A percentile compares a stretch with the other conserved stretches of the same genome.
These are phyloP conservation scores for Kwoniella botswanensis DNA, from an alignment of 768 basidiomycete species.

Conservation along the genomic window DNA sequence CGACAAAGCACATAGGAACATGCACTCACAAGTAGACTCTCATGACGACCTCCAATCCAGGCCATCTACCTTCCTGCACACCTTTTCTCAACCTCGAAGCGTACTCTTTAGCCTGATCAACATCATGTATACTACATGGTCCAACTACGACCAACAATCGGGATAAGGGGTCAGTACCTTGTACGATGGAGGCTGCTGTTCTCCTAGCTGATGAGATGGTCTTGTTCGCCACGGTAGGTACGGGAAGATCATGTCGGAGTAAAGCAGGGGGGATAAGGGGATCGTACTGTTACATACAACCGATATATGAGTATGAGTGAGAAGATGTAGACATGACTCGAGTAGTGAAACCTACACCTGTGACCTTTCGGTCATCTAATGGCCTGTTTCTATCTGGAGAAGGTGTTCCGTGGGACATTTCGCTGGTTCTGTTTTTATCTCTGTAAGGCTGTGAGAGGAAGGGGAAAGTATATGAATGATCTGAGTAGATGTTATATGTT, in stretches of 20 bases:
- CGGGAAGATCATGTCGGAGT: conserved; percentile 81
- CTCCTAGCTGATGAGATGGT: conserved; percentile 82
- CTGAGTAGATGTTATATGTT: too few relatives aligned
- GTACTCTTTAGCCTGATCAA: conserved; percentile 72
- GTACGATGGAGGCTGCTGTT: conserved; percentile 75
- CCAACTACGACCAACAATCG: conserved; percentile 89
- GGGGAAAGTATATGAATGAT: not conserved
- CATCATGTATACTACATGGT: conserved; percentile 92
- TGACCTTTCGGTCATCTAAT: conserved; percentile 52
- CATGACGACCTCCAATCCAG: conserved; percentile 87
- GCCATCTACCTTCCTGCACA: conserved; percentile 67
- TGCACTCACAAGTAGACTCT: conserved; percentile 87
- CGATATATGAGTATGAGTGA: too few relatives aligned
- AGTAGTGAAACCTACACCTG: conserved; percentile 39
- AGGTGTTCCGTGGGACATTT: conserved; percentile 35
- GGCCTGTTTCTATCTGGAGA: conserved; percentile 47
- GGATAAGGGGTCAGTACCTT: conserved; percentile 73
- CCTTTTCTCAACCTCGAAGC: conserved; percentile 63
- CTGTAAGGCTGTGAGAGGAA: not conserved
- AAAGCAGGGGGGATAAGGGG: conserved; percentile 93
- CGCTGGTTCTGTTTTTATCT: not conserved
- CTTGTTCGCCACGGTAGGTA: conserved; percentile 67
- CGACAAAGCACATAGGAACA: too few relatives aligned
- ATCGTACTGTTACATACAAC: conserved; percentile 70
- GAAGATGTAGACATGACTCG: too few relatives aligned